A percentile compares a stretch with the other conserved stretches of the same genome.
Conservation (phyloP, 2,329 filamentous ascomycete genomes). For the Cytospora schulzeri region DNA sequence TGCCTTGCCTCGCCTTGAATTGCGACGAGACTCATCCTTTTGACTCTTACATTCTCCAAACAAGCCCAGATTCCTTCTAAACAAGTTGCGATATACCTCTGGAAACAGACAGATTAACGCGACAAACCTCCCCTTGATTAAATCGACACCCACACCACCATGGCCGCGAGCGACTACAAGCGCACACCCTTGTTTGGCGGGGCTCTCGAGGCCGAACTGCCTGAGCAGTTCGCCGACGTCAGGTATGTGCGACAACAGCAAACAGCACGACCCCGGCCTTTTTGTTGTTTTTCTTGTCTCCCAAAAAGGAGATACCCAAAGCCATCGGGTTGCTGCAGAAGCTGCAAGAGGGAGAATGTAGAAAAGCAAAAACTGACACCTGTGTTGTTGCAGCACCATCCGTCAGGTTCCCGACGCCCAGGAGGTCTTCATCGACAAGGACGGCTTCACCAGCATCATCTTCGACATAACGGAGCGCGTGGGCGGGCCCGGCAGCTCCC, state of each 20-base stretch:
- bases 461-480: slow-evolving; percentile 89
- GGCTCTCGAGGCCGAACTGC: slow-evolving; percentile 69
- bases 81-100: neutral
- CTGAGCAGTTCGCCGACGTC: slow-evolving; percentile 69
- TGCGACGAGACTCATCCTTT: slow-evolving; percentile 2
- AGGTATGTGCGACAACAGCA: slow-evolving; percentile 53
- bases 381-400: slow-evolving; percentile 55
- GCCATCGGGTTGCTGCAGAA: neutral
- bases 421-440: slow-evolving; percentile 85
- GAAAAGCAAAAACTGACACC: neutral
- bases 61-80: neutral
- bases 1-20: neutral
- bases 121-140: neutral
- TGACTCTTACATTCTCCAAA: neutral
- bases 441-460: slow-evolving; percentile 84
- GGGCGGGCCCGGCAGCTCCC: slow-evolving; percentile 52
- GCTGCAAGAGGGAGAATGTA: neutral
- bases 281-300: neutral
- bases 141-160: slow-evolving; percentile 34
- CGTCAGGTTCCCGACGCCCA: slow-evolving; percentile 84
- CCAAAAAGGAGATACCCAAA: neutral
- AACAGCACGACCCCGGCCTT: neutral
- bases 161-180: slow-evolving; percentile 53
- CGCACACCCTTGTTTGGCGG: slow-evolving; percentile 70
- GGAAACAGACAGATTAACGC: neutral